Conservation (phyloP, 192 early-diverging fungal genomes). For the Umbelopsis ramanniana region DNA sequence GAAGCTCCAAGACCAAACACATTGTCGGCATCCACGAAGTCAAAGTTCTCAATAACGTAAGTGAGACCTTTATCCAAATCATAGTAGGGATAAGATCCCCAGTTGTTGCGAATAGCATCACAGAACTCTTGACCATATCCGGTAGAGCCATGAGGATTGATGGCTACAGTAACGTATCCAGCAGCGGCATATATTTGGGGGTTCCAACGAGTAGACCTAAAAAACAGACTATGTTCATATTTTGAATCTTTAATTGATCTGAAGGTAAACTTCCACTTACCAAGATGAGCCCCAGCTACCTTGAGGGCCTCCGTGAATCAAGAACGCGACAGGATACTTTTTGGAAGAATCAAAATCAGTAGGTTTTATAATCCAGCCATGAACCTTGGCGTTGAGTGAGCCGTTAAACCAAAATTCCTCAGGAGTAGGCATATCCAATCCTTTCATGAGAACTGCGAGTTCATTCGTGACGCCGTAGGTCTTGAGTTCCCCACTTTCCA, state of each 20-base stretch:
- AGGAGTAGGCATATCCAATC: constrained; percentile 51
- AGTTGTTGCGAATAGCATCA: constrained; percentile 71
- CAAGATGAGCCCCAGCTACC: constrained; percentile 66
- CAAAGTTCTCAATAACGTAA: constrained; percentile 55
- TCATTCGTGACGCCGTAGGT: constrained; percentile 37
- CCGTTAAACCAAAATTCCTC: constrained; percentile 76
- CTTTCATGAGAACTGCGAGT: constrained; percentile 46
- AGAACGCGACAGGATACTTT: constrained; percentile 75
- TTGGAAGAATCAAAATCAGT: constrained; percentile 52
- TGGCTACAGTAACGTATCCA: constrained; percentile 69
- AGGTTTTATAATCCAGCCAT: constrained; percentile 74
- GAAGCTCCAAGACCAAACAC: constrained; percentile 72
- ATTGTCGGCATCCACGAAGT: constrained; percentile 58
- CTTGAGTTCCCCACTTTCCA: constrained; percentile 16
- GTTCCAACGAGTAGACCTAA: constrained; percentile 68
- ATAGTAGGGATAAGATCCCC: constrained; percentile 77
- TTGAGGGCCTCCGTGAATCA: constrained; percentile 88
- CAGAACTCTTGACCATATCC: constrained; percentile 82
- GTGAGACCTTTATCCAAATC: constrained; percentile 77
- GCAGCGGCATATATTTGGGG: constrained; percentile 73
- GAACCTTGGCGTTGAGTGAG: constrained; percentile 55
- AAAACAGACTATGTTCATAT: not conserved
- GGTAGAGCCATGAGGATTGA: constrained; percentile 82
- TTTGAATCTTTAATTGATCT: not conserved
- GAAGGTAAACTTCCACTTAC: constrained; percentile 4